Evolutionary conservation across 2,329 filamentous ascomycete genomes (phyloP), one percentile per base, ranked within the genome.

Genomic region (Ilyonectria destructans): DNA sequence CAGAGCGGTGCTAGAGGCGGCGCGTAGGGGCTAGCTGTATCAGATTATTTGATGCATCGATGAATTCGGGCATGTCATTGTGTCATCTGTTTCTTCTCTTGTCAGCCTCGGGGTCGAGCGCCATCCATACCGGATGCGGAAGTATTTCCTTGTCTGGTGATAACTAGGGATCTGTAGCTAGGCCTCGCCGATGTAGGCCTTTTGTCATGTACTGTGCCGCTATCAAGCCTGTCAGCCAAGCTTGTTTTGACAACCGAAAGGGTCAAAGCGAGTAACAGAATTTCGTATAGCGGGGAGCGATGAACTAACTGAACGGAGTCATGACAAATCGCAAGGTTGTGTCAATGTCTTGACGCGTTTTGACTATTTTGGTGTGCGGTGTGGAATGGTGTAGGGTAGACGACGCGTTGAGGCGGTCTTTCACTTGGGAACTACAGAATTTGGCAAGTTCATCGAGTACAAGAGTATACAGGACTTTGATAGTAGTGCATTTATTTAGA

Each of bases 41-140:
- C 60, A 63, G 60, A 51, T 58, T 63, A 26, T 58, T 60, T 63
- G 55, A 63, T 57, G 40, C 60, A 63, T 58, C 46, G 45, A 29
- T 58, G 45, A 9, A 35, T 54, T 54, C 51, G 51, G 48, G n/a
- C n/a, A 63, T 43, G 35, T 51, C 9, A 43, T 40, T 29, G 54
- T 56, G 35, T 56, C 54, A 56, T 54, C 51, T 6, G 17, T 8
- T 15, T 54, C 51, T 54, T 54, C 51, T 35, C 51, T 43, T 54
- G 51, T 21, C 51, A 17, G 12, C 29, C 33, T 21, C 29, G 51
- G n/a, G 31, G 51, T 35, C 51, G 21, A 21, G n/a, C 51, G n/a
- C 51, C 51, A 35, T 35, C n/a, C 9, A 35, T 54, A 10, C n/a
- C 31, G n/a, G n/a, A 23, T 37, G 12, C 31, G 51, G 29, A 21